phyloP scores from a whole-genome alignment of 768 basidiomycete genomes.

The Leccinum subtestaceum region DNA sequence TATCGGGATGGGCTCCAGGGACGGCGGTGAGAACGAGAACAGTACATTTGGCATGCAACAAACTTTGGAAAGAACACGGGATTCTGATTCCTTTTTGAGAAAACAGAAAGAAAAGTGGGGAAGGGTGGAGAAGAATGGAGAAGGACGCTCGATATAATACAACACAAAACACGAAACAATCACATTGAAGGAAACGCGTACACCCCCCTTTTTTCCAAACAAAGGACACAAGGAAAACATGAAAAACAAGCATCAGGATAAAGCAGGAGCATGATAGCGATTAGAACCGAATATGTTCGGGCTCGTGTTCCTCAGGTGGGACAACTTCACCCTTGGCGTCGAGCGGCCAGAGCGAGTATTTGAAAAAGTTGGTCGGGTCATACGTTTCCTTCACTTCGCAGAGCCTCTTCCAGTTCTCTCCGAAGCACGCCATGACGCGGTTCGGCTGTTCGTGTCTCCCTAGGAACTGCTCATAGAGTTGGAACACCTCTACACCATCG shows the following conservation, averaged over 20 bases:
- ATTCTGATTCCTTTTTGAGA: neutral
- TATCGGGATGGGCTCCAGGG: too few species aligned
- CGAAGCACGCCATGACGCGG: constrained; percentile 66
- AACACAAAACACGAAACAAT: neutral
- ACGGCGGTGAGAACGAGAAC: neutral
- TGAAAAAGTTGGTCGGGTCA: constrained; percentile 76
- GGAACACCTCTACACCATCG: constrained; percentile 16
- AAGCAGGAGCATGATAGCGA: neutral
- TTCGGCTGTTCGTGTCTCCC: constrained; percentile 64
- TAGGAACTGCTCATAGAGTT: constrained; percentile 55
- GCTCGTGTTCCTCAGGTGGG: constrained; percentile 62
- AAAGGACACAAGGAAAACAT: neutral
- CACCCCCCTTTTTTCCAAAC: neutral
- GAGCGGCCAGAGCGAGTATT: constrained; percentile 79
- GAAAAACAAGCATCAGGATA: too few species aligned
- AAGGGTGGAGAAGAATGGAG: too few species aligned
- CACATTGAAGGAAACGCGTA: neutral
- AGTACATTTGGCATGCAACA: neutral
- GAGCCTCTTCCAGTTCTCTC: constrained; percentile 71
- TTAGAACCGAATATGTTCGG: constrained; percentile 34
- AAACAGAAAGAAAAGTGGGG: neutral
- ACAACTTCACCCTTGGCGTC: constrained; percentile 53
- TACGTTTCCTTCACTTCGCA: constrained; percentile 68
- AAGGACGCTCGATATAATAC: neutral
- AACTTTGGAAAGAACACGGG: neutral